Base-by-base conservation (phyloP, 306 rosid species). In the Senna tora region DNA sequence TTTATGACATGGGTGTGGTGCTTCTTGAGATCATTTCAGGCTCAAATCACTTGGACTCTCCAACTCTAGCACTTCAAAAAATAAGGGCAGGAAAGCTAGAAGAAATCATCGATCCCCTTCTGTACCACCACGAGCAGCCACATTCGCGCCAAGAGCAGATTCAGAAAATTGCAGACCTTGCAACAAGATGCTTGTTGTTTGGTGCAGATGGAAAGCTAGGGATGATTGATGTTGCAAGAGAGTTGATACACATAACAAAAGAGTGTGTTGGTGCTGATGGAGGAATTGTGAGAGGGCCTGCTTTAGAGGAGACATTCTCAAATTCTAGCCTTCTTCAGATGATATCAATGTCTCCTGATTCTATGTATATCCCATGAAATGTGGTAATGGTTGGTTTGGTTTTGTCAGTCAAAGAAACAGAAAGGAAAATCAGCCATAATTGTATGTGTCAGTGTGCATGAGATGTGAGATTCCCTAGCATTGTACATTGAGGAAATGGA, bases 261-360 rank as follows among this genome's bases (percentile, higher is more conserved):
- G 91, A 84, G 42, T 69, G 73, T 73, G 70, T 67, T 50, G 90
- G 71, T 73, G 71, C 54, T 55, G 95, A 85, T 49, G 92, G 91
- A 53, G 86, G 81, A 12, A 79, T 64, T 65, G 53, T 42, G 75
- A 84, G 82, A 71, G 87, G 84, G 36, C 85, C 89, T 68, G 78
- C 81, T 32, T 60, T 93, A 53, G 93, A 94, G 58, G 99, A 91
- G 74, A 94, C 97, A 22, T 94, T 94, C 81, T 94, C 99, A 3
- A 94, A 94, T 77, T 94, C 99, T 6, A 91, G 96, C 80, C 91
- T 94, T 63, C 99, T 94, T 67, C 99, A 91, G 82, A 94, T 94
- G 99, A 89, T 94, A 67, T 94, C 99, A n/a, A 85, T 86, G 96
- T 91, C 99, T 72, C 99, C 99, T 71, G 97, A 94, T 76, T 91